Base-by-base conservation (phyloP, 345 rosid species). In the Lepidium aucheri region DNA sequence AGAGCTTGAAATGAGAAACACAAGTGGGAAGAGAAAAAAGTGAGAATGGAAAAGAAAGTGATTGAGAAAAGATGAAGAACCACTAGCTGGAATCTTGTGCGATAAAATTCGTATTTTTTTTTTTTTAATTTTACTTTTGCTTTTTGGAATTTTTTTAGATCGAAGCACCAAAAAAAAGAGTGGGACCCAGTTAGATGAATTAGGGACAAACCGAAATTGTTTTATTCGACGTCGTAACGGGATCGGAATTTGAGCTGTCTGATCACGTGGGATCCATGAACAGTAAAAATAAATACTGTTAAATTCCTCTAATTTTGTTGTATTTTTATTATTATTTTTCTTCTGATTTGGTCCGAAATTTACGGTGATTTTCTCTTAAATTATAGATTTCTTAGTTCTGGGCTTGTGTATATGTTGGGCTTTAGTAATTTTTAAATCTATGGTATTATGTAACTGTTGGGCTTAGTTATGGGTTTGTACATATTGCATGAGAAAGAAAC, bases 181-280 rank as follows among this genome's bases (percentile, higher is more conserved):
- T 58, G 68, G 77, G 72, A 52, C 73, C 72, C 55, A 51, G 3
- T 11, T 4, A 22, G 49, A 55, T 28, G 62, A 54, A 73, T 41
- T 22, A 53, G 32, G 45, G 63, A 67, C 68, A 67, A 60, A 40
- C 53, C 30, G 41, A 59, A 71, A 26, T 60, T 74, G 77, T 46
- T 40, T 22, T 36, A 53, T 60, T 52, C 77, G 68, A 53, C 77
- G 63, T 60, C 73, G 68, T 74, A 16, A 60, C 15, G 42, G 39
- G 64, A 53, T 74, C 47, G 67, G 73, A 53, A 67, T 67, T 73
- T 53, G 77, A 66, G 77, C 73, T 73, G 68, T 66, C 68, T 61
- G 32, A 45, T 67, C 77, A 67, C 63, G 64, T 67, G 77, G 73
- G 73, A 6, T 60, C 73, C 73, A 66, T 65, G 16, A 63, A 39